Percentiles rank a stretch among this genome's conserved stretches.
phyloP scores from a whole-genome alignment of 495 filamentous ascomycete species.

The Aspergillus taichungensis region DNA sequence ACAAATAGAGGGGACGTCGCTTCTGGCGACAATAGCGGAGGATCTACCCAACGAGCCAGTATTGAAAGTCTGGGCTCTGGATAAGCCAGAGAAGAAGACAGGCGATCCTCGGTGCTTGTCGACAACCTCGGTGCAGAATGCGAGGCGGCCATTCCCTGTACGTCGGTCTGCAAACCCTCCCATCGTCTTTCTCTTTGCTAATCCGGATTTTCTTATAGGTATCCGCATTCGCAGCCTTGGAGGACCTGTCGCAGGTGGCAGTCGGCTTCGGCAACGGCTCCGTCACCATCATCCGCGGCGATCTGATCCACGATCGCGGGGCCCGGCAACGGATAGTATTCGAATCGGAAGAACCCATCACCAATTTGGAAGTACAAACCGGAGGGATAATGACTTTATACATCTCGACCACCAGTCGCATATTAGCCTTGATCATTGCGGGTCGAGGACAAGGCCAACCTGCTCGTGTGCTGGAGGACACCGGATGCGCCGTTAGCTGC shows the following conservation, averaged over 20 bases:
- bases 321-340: slow-evolving; percentile 92
- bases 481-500: slow-evolving; percentile 81
- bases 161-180: background rate
- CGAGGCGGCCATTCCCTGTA: slow-evolving; percentile 85
- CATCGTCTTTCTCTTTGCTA: background rate
- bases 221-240: slow-evolving; percentile 77
- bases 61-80: slow-evolving; percentile 91
- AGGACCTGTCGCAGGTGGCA: slow-evolving; percentile 82
- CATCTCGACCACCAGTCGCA: slow-evolving; percentile 83
- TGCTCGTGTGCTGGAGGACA: slow-evolving; percentile 76
- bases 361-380: slow-evolving; percentile 58
- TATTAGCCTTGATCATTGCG: slow-evolving; percentile 75
- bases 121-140: slow-evolving; percentile 79
- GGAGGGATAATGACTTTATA: slow-evolving; percentile 68
- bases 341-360: slow-evolving; percentile 94
- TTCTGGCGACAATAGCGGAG: slow-evolving; percentile 83
- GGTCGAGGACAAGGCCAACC: slow-evolving; percentile 85
- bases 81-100: slow-evolving; percentile 90
- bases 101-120: slow-evolving; percentile 79
- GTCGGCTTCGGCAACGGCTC: slow-evolving; percentile 94
- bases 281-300: slow-evolving; percentile 86
- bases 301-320: slow-evolving; percentile 92
- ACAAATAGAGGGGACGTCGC: slow-evolving; percentile 78
- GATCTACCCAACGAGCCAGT: slow-evolving; percentile 79
- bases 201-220: slow-evolving; percentile 43